Percentiles rank a stretch among this genome's conserved stretches.
phyloP scores from a whole-genome alignment of 169 alveolate species.

The Theileria equi region DNA sequence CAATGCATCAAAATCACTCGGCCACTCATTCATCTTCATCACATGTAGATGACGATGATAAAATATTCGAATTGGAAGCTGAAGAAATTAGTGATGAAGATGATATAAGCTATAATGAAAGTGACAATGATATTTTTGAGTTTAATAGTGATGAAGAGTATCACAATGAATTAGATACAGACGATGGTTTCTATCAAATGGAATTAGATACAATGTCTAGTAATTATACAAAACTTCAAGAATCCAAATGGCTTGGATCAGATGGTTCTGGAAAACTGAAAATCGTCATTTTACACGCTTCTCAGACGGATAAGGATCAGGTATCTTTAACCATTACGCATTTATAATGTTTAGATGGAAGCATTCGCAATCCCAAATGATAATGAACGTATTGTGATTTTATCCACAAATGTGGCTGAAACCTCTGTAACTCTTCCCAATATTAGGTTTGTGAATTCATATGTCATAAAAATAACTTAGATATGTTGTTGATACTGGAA shows the following conservation, averaged over 20 bases:
- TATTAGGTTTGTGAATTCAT: constrained; percentile 67
- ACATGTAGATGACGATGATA: constrained; percentile 53
- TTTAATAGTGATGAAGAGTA: background rate
- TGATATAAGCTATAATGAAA: constrained; percentile 14
- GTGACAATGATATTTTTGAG: background rate
- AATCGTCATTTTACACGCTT: constrained; percentile 86
- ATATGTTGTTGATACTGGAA: constrained; percentile 95
- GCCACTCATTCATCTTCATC: no score
- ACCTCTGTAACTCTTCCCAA: constrained; percentile 99
- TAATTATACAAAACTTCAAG: constrained; percentile 36
- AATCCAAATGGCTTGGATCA: constrained; percentile 68
- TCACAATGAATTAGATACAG: background rate
- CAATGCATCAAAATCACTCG: constrained; percentile 6
- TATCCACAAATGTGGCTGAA: constrained; percentile 99
- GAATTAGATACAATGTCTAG: constrained; percentile 36
- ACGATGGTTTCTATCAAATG: constrained; percentile 7
- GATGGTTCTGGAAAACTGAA: constrained; percentile 70
- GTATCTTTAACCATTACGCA: constrained; percentile 69
- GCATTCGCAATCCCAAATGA: constrained; percentile 83
- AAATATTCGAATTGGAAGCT: constrained; percentile 50
- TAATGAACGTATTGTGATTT: constrained; percentile 89
- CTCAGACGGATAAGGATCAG: constrained; percentile 82
- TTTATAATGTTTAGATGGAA: constrained; percentile 58
- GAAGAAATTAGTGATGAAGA: constrained; percentile 28
- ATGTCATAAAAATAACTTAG: constrained; percentile 13